Conservation (phyloP, 305 asterid genomes). For the Fraxinus platypoda region DNA sequence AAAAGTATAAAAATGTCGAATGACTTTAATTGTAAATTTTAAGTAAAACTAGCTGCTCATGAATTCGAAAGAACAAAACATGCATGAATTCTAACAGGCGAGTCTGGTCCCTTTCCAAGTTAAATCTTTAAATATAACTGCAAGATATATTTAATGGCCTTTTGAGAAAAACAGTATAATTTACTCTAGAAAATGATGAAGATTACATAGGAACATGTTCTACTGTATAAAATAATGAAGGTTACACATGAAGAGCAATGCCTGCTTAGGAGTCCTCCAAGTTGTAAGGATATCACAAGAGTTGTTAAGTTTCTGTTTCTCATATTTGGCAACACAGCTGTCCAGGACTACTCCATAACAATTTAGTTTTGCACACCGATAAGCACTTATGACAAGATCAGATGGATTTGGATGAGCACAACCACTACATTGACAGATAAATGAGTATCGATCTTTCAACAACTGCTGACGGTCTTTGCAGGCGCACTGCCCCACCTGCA, state of each 20-base stretch:
- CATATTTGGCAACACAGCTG: constrained; percentile 42
- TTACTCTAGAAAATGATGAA: background rate
- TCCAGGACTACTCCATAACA: constrained; percentile 81
- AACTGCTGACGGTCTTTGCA: constrained; percentile 57
- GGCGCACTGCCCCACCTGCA: constrained; percentile 80
- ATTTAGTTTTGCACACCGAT: constrained; percentile 56
- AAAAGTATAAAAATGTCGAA: constrained; percentile 4
- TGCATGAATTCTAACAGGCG: background rate
- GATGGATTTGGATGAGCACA: constrained; percentile 67
- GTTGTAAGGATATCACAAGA: constrained; percentile 22
- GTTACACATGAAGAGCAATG: constrained; percentile 23
- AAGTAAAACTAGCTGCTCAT: constrained; percentile 1
- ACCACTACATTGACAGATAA: constrained; percentile 74
- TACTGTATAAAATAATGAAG: constrained; percentile 10
- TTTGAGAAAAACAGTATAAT: background rate
- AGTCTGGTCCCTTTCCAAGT: constrained; percentile 4
- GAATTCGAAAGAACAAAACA: background rate
- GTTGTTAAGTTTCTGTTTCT: constrained; percentile 51
- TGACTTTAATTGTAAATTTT: background rate
- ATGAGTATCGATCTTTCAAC: constrained; percentile 68
- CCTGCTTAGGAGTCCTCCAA: constrained; percentile 46
- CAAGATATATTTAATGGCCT: constrained; percentile 3
- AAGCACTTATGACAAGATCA: constrained; percentile 69
- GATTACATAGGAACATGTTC: background rate
- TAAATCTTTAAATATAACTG: constrained; percentile 3